Evolutionary conservation across 306 rosid genomes (phyloP).

Genomic region (Lagenaria siceraria): DNA sequence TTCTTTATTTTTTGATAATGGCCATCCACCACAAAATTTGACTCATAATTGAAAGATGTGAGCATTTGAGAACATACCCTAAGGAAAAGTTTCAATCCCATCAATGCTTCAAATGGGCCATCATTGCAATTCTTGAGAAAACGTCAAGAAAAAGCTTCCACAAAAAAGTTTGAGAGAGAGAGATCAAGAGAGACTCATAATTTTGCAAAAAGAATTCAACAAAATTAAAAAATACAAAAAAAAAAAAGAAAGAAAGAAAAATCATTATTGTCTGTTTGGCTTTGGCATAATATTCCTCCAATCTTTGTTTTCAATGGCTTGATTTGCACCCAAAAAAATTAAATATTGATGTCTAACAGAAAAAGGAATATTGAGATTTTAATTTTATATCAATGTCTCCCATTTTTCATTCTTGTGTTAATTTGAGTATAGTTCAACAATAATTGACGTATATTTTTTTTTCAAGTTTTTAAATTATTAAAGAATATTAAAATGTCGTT

Average conservation of each 20-base stretch:
- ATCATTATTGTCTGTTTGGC: background rate
- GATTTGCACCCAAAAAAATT: too few species aligned
- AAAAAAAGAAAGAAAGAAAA: background rate
- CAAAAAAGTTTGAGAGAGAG: background rate
- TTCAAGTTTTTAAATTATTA: too few species aligned
- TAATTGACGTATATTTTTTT: too few species aligned
- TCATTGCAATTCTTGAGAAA: background rate
- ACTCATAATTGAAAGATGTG: background rate
- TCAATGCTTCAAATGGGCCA: conserved; percentile 3
- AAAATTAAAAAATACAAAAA: too few species aligned
- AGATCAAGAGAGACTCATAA: background rate
- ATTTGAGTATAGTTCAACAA: too few species aligned
- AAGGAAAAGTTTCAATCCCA: conserved; percentile 4
- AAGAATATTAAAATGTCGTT: too few species aligned
- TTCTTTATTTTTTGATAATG: background rate
- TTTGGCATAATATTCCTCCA: too few species aligned
- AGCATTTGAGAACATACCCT: background rate
- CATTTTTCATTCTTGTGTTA: too few species aligned
- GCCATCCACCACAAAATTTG: background rate
- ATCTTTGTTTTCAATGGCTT: too few species aligned
- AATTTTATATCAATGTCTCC: too few species aligned
- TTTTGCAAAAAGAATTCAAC: background rate
- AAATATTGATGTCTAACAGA: too few species aligned
- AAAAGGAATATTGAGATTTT: too few species aligned
- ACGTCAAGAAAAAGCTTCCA: background rate